Evolutionary conservation across 805 yeast genomes (phyloP).

Genomic region (Candida stauntonica): DNA sequence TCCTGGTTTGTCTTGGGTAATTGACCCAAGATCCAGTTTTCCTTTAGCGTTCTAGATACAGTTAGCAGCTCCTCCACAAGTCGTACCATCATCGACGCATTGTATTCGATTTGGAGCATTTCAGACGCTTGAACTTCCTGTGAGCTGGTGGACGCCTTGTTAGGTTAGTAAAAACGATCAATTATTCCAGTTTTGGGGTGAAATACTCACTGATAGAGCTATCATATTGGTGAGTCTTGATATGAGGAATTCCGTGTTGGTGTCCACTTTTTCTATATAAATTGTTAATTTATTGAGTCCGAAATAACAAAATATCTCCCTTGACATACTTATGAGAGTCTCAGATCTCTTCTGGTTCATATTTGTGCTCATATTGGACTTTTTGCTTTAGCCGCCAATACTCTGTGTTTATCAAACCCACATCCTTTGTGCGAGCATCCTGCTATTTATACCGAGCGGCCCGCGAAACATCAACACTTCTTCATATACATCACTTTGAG

Average conservation of each 20-base stretch:
- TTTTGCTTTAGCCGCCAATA: not conserved
- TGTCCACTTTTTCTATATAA: conserved; percentile 49
- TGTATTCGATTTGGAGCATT: conserved; percentile 50
- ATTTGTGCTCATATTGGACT: conserved; percentile 1
- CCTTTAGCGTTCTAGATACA: conserved; percentile 46
- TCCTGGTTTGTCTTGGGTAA: conserved; percentile 32
- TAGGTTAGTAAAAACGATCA: too few species aligned
- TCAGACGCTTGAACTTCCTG: conserved; percentile 43
- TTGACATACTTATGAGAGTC: conserved; percentile 35
- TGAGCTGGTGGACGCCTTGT: conserved; percentile 28
- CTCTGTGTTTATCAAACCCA: too few species aligned
- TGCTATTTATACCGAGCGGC: too few species aligned
- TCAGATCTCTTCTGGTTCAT: conserved; percentile 45
- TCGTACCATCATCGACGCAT: conserved; percentile 46
- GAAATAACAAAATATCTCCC: too few species aligned
- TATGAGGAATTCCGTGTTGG: conserved; percentile 46
- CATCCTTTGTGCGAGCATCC: too few species aligned
- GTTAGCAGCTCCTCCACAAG: conserved; percentile 49
- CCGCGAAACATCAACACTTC: not conserved
- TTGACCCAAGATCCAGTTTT: conserved; percentile 55
- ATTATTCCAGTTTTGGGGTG: too few species aligned
- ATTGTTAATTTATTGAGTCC: too few species aligned
- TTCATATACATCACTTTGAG: not conserved
- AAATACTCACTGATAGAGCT: conserved; percentile 37
- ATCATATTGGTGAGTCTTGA: conserved; percentile 50